Percentiles rank a stretch among this genome's conserved stretches.
Evolutionary conservation across 2,329 filamentous ascomycete genomes (phyloP).

Genomic region (Penicillium sp.): DNA sequence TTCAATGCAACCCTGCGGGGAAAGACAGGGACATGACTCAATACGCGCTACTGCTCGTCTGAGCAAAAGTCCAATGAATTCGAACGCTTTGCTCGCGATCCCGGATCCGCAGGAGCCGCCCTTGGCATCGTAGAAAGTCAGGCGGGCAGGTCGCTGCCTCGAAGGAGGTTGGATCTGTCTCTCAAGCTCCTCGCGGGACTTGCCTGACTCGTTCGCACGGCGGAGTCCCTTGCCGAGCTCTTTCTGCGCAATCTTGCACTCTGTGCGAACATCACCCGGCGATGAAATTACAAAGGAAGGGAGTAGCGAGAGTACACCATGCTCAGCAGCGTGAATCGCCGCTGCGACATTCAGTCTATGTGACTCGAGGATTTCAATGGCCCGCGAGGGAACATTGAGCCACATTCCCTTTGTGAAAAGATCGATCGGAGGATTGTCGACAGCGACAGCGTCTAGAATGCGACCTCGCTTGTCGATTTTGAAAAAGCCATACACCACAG

Average conservation of each 20-base stretch:
- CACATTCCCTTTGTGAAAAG: constrained; percentile 86
- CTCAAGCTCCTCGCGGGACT: constrained; percentile 11
- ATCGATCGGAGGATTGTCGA: constrained; percentile 88
- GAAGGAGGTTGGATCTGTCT: constrained; percentile 28
- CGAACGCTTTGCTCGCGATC: constrained; percentile 87
- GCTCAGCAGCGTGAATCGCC: constrained; percentile 90
- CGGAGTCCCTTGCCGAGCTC: constrained; percentile 65
- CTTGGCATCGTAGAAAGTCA: constrained; percentile 94
- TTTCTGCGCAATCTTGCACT: constrained; percentile 85
- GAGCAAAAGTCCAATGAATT: constrained; percentile 77
- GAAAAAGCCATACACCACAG: constrained; percentile 93
- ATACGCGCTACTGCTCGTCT: constrained; percentile 70
- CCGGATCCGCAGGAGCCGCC: constrained; percentile 77
- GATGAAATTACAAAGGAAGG: constrained; percentile 86
- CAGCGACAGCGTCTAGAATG: constrained; percentile 84
- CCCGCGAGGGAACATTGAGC: constrained; percentile 78
- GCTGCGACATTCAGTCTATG: constrained; percentile 74
- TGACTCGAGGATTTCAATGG: constrained; percentile 70
- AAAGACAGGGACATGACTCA: constrained; percentile 64
- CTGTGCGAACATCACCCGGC: constrained; percentile 86
- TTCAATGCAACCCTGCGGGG: constrained; percentile 70
- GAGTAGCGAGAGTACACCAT: constrained; percentile 78
- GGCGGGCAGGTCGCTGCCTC: constrained; percentile 75
- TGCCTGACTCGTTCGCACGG: constrained; percentile 19
- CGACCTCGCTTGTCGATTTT: constrained; percentile 83